A percentile compares a stretch with the other conserved stretches of the same genome.
phyloP scores from a whole-genome alignment of 2,329 filamentous ascomycete species.

The Sphaerulina musiva region DNA sequence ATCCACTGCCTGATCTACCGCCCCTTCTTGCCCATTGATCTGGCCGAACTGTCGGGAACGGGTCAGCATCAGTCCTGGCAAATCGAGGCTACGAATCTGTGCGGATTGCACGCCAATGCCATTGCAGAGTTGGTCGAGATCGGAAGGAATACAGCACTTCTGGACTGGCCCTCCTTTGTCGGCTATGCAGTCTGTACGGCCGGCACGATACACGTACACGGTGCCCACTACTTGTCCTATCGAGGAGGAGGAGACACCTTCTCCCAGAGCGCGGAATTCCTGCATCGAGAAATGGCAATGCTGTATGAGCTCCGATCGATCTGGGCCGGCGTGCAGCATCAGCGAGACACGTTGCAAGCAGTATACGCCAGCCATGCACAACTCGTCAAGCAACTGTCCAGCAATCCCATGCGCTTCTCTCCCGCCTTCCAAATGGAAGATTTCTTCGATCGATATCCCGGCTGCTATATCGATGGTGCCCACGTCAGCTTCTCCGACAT shows the following conservation, averaged over 20 bases:
- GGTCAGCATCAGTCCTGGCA: constrained; percentile 89
- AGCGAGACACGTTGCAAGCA: constrained; percentile 68
- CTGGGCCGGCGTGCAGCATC: constrained; percentile 74
- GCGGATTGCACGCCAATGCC: constrained; percentile 79
- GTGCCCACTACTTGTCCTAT: constrained; percentile 65
- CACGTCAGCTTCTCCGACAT: constrained; percentile 67
- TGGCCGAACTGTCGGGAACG: constrained; percentile 69
- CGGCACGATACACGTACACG: constrained; percentile 81
- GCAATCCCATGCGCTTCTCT: constrained; percentile 64
- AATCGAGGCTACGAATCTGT: constrained; percentile 82
- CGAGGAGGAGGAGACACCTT: constrained; percentile 53
- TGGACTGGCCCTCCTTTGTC: constrained; percentile 82
- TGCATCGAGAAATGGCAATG: constrained; percentile 73
- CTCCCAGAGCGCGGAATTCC: constrained; percentile 61
- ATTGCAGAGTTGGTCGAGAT: constrained; percentile 77
- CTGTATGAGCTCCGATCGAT: constrained; percentile 66
- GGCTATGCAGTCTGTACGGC: constrained; percentile 83
- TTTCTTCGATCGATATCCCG: constrained; percentile 78
- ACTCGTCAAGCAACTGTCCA: constrained; percentile 65
- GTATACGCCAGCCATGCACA: constrained; percentile 75
- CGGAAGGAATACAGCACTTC: constrained; percentile 63
- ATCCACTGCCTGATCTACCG: constrained; percentile 82
- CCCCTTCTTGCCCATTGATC: constrained; percentile 77
- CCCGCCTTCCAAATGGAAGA: constrained; percentile 79
- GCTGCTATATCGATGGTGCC: constrained; percentile 64